Percentiles rank a stretch among this genome's conserved stretches.
These are phyloP conservation scores for Apophysomyces trapeziformis DNA, from an alignment of 371 early-diverging fungal species.

Conservation along the genomic window DNA sequence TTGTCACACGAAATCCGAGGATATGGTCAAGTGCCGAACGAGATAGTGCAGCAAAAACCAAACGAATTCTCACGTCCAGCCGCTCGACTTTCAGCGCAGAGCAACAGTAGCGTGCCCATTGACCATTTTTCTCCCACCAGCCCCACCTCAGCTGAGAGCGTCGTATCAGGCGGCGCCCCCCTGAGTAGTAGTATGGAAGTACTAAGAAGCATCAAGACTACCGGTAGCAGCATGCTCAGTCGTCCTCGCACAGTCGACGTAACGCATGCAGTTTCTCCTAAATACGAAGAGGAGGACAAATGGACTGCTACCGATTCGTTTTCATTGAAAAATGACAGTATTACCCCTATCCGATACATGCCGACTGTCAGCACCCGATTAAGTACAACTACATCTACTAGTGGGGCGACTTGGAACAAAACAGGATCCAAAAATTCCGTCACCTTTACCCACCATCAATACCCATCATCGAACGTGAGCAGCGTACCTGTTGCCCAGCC, in stretches of 20 bases:
- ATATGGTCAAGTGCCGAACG: constrained; percentile 43
- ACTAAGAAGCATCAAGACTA: constrained; percentile 37
- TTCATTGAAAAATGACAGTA: constrained; percentile 25
- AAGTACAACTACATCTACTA: constrained; percentile 36
- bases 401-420: constrained; percentile 26
- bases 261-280: constrained; percentile 18
- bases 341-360: constrained; percentile 42
- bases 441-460: constrained; percentile 38
- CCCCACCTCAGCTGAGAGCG: constrained; percentile 11
- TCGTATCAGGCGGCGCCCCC: constrained; percentile 23
- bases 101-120: constrained; percentile 23
- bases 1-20: constrained; percentile 17
- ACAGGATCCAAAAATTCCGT: constrained; percentile 18
- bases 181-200: constrained; percentile 48
- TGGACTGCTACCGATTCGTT: constrained; percentile 38
- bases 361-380: constrained; percentile 32
- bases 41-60: constrained; percentile 44
- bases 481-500: constrained; percentile 48
- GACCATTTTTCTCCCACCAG: constrained; percentile 24
- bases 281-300: constrained; percentile 14
- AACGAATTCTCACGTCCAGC: constrained; percentile 45
- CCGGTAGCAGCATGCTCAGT: constrained; percentile 24
- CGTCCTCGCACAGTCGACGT: constrained; percentile 10
- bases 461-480: constrained; percentile 41
- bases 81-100: constrained; percentile 20